Evolutionary conservation across 2,329 filamentous ascomycete species (phyloP).

Genomic region (Neofusicoccum cordaticola): DNA sequence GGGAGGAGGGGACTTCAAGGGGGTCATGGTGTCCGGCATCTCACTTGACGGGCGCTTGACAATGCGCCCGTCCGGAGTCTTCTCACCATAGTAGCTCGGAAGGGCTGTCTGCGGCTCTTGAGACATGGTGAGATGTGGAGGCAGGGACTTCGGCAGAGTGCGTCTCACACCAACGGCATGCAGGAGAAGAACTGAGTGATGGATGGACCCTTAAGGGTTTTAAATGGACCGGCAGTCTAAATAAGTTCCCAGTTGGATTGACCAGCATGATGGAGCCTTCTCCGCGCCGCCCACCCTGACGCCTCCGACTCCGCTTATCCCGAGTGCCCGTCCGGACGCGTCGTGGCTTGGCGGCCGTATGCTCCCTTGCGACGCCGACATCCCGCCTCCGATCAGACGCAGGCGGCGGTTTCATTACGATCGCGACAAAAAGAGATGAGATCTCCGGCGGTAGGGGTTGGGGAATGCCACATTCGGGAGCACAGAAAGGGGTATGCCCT

Average conservation of each 20-base stretch:
- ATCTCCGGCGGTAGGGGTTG: neutral
- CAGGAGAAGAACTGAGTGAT: neutral
- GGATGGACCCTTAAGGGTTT: neutral
- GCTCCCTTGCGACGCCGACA: neutral
- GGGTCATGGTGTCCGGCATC: neutral
- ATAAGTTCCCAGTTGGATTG: conserved; percentile 2
- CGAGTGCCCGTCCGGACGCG: neutral
- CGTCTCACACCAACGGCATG: neutral
- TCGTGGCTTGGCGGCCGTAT: neutral
- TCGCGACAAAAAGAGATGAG: conserved; percentile 8
- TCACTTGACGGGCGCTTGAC: conserved; percentile 18
- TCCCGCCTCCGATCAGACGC: conserved; percentile 11
- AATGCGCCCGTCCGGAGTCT: conserved; percentile 17
- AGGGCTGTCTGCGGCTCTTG: conserved; percentile 14
- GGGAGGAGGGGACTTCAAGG: conserved; percentile 4
- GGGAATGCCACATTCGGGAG: neutral
- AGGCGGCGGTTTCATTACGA: conserved; percentile 12
- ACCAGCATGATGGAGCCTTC: neutral
- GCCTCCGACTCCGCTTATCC: neutral
- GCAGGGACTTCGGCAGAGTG: neutral
- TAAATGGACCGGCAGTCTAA: neutral
- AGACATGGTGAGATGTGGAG: neutral
- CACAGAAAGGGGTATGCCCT: conserved; percentile 2
- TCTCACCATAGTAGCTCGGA: conserved; percentile 17
- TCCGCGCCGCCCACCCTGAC: neutral